Evolutionary conservation across 306 rosid genomes (phyloP).

Genomic region (Begonia masoniana): DNA sequence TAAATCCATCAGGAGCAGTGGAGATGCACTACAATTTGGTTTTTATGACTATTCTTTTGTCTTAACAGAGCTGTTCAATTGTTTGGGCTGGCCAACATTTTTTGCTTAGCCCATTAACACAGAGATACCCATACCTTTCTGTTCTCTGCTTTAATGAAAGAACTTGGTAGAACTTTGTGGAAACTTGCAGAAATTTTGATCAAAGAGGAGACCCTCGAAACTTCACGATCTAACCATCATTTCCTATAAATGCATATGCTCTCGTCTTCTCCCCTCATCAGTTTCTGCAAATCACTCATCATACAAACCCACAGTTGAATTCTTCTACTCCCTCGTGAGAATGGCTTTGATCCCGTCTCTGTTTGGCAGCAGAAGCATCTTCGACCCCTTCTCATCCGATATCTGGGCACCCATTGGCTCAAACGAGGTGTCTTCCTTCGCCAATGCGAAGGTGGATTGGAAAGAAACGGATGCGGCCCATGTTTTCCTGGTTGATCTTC

Average conservation of each 20-base stretch:
- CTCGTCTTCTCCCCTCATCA: background rate
- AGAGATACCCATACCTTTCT: too few species aligned
- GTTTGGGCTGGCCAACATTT: too few species aligned
- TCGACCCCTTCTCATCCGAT: slow-evolving; percentile 9
- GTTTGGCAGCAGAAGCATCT: slow-evolving; percentile 5
- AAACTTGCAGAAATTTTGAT: background rate
- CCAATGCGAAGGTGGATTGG: slow-evolving; percentile 10
- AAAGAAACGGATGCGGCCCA: slow-evolving; percentile 23
- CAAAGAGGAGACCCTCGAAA: background rate
- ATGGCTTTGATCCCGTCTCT: slow-evolving; percentile 9
- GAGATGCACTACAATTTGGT: too few species aligned
- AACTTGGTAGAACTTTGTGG: background rate
- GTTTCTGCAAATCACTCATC: background rate
- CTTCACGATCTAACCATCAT: background rate
- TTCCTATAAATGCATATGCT: background rate
- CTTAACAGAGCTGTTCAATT: too few species aligned
- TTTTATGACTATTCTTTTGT: too few species aligned
- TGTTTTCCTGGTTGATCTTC: slow-evolving; percentile 21
- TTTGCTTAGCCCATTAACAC: too few species aligned
- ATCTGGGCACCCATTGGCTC: slow-evolving; percentile 5
- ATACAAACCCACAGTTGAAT: background rate
- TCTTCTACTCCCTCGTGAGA: background rate
- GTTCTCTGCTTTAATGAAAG: too few species aligned
- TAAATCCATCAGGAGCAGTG: too few species aligned
- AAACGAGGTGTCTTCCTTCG: slow-evolving; percentile 8